Conservation (phyloP, 805 yeast genomes). For the Ogataea siamensis region DNA sequence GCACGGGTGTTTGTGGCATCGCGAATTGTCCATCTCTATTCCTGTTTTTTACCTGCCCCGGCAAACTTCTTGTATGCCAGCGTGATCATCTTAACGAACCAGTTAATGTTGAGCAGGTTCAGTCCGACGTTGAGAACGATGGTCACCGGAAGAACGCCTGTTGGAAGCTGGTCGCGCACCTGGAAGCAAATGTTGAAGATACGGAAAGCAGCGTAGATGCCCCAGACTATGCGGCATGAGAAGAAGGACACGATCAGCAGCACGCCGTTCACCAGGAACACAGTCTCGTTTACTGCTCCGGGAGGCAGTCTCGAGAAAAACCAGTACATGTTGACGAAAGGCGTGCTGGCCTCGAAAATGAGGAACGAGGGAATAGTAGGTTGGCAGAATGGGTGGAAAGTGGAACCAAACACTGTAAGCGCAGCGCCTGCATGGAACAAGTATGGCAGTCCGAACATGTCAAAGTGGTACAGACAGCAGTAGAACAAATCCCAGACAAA, state of each 20-base stretch:
- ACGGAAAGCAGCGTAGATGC: slow-evolving; percentile 67
- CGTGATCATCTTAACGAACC: slow-evolving; percentile 86
- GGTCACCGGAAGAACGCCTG: slow-evolving; percentile 46
- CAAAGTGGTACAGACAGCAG: slow-evolving; percentile 56
- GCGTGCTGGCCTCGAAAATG: slow-evolving; percentile 85
- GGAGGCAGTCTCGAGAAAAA: slow-evolving; percentile 75
- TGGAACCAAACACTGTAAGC: slow-evolving; percentile 61
- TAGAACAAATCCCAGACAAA: slow-evolving; percentile 86
- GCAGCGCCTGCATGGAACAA: slow-evolving; percentile 84
- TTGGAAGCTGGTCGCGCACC: slow-evolving; percentile 41
- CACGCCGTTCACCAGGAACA: slow-evolving; percentile 69
- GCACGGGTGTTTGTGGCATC: slow-evolving; percentile 3
- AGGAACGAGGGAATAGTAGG: slow-evolving; percentile 82
- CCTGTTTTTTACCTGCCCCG: slow-evolving; percentile 7
- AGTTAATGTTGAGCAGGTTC: slow-evolving; percentile 66
- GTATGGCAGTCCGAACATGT: slow-evolving; percentile 78
- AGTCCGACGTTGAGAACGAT: slow-evolving; percentile 60
- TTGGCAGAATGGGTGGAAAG: slow-evolving; percentile 71
- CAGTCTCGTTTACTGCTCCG: slow-evolving; percentile 54
- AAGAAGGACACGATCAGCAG: slow-evolving; percentile 69
- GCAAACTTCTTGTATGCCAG: slow-evolving; percentile 60
- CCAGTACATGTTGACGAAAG: slow-evolving; percentile 95
- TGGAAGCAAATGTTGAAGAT: slow-evolving; percentile 47
- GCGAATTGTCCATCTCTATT: background rate
- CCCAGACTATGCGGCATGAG: slow-evolving; percentile 80